Evolutionary conservation across 2,329 filamentous ascomycete genomes (phyloP).

Genomic region (Penicillium sp.): DNA sequence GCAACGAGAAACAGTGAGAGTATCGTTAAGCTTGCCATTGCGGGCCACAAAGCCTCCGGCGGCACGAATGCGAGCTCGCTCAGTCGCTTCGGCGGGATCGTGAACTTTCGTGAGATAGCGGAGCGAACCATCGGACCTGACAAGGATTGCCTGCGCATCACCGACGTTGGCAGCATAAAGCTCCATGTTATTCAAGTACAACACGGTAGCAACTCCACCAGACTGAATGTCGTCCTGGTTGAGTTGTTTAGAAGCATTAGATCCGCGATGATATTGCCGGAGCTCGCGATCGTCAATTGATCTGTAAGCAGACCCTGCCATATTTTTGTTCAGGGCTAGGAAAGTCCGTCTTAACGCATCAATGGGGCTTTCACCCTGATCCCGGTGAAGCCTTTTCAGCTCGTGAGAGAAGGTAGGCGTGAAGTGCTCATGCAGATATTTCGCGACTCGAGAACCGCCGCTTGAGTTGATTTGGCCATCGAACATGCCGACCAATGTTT

Average conservation of each 20-base stretch:
- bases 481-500: constrained; percentile 91
- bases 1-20: constrained; percentile 85
- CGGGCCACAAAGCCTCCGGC: constrained; percentile 95
- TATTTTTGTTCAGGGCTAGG: constrained; percentile 86
- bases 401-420: constrained; percentile 80
- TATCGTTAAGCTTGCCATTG: constrained; percentile 89
- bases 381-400: constrained; percentile 67
- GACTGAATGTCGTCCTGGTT: constrained; percentile 86
- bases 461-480: constrained; percentile 88
- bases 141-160: constrained; percentile 91
- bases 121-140: constrained; percentile 82
- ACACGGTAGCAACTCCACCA: constrained; percentile 86
- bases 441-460: constrained; percentile 92
- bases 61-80: constrained; percentile 86
- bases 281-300: constrained; percentile 71
- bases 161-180: constrained; percentile 94
- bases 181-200: constrained; percentile 86
- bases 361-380: constrained; percentile 69
- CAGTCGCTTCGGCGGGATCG: constrained; percentile 80
- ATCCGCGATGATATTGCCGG: constrained; percentile 63
- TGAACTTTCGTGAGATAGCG: constrained; percentile 86
- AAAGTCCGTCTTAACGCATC: constrained; percentile 88
- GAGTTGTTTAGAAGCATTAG: constrained; percentile 71
- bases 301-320: constrained; percentile 80
- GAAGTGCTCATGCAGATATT: constrained; percentile 95